A percentile compares a stretch with the other conserved stretches of the same genome.
Conservation (phyloP, 2,329 filamentous ascomycete species). For the Claviceps fusiformis region DNA sequence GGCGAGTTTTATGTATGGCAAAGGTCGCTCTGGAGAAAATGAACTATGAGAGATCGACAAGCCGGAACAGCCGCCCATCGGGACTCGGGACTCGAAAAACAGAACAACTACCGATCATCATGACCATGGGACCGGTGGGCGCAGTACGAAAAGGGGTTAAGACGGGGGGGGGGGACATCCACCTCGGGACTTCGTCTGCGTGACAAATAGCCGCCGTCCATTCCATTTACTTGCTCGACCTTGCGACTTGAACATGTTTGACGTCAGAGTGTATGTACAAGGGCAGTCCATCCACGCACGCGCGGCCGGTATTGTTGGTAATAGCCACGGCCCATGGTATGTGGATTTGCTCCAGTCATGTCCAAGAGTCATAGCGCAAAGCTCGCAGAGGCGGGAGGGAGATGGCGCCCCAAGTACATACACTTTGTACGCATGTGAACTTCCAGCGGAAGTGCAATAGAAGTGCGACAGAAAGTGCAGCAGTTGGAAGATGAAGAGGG, state of each 20-base stretch:
- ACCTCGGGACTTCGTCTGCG: neutral
- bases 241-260: too few relatives aligned
- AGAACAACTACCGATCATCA: conserved; percentile 6
- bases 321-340: neutral
- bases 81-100: neutral
- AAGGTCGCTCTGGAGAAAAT: neutral
- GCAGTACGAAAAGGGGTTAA: neutral
- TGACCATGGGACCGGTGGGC: neutral
- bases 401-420: neutral
- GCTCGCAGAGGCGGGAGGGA: neutral
- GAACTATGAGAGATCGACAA: conserved; percentile 4
- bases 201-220: neutral
- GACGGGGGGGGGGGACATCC: conserved; percentile 3
- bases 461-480: neutral
- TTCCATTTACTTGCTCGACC: neutral
- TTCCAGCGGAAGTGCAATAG: too few relatives aligned
- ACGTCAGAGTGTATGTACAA: neutral
- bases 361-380: neutral
- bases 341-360: neutral
- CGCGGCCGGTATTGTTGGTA: neutral
- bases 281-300: neutral
- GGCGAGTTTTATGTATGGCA: neutral
- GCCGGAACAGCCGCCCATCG: neutral
- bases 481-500: neutral
- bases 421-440: too few relatives aligned